Percentiles rank a stretch among this genome's conserved stretches.
Evolutionary conservation across 1,139 yeast genomes (phyloP).

Genomic region (Pichia kudriavzevii): DNA sequence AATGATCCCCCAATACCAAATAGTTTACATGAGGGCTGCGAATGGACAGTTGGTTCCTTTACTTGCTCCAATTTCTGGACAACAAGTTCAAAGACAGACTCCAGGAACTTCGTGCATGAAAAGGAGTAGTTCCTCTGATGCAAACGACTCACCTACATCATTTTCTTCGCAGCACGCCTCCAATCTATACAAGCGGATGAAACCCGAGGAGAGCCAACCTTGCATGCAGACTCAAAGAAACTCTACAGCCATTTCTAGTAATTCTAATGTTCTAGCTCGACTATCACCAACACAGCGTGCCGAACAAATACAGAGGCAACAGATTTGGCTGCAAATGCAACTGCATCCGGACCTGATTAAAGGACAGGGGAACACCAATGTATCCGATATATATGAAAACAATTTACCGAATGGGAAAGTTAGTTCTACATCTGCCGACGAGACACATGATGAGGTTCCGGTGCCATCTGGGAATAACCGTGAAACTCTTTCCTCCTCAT

Average conservation of each 20-base stretch:
- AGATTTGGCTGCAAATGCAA: constrained; percentile 8
- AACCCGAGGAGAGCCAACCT: no score
- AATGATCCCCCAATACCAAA: no score
- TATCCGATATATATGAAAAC: constrained; percentile 10
- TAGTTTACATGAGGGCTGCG: constrained; percentile 5
- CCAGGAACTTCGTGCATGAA: no score
- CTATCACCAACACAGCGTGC: constrained; percentile 4
- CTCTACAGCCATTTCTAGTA: constrained; percentile 1
- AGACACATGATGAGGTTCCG: constrained; percentile 2
- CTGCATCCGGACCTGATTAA: constrained; percentile 8
- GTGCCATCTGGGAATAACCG: no score
- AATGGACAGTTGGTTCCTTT: constrained; percentile 10
- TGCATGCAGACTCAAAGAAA: no score
- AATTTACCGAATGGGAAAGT: no score
- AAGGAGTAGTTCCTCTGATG: no score
- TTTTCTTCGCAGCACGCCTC: no score
- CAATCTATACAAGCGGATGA: no score
- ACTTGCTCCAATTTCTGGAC: background rate
- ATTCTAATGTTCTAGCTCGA: background rate
- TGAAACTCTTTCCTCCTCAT: no score
- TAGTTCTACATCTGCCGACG: constrained; percentile 1
- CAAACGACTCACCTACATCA: no score
- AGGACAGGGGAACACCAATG: constrained; percentile 4
- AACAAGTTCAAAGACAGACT: background rate
- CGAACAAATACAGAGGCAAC: constrained; percentile 9